Base-by-base conservation (phyloP, 257 asterid species). In the Penstemon newberryi region DNA sequence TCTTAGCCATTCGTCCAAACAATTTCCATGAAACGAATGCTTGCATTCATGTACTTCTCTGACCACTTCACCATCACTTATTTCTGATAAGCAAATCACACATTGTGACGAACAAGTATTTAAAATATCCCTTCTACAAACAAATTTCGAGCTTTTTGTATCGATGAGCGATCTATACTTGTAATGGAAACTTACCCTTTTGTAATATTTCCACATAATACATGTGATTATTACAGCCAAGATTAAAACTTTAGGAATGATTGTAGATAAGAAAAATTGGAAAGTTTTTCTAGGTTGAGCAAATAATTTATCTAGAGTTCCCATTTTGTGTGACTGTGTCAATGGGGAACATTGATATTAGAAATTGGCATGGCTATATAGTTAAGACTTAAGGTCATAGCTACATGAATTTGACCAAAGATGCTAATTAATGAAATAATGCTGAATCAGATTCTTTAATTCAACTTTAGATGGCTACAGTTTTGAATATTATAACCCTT, bases 1-100 rank as follows among this genome's bases (percentile, higher is more conserved):
- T 37, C 25, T 49, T 25, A 65, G 60, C 70, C 70, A 65, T 60
- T 8, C 13, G 60, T 65, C 70, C 9, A 65, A 25, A 8, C 70
- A 65, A 0, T 15, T n/a, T 38, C 60, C 9, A 13, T 65, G 70
- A 13, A 65, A 65, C 4, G 9, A 7, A 38, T 65, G 70, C 46
- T 6, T 7, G 70, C 70, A 65, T 15, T n/a, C 33, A 25, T 25
- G 0, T 3, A 65, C 13, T 60, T 33, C 43, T 36, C 60, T 5
- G 8, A 13, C 70, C 46, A 33, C 60, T 51, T 65, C 60, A 38
- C 60, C 70, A 6, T n/a, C 60, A 4, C 47, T 3, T 3, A 65
- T 11, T 1, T 65, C 70, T 12, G 46, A 11, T 5, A 65, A 51
- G 37, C 70, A 65, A 8, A 65, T 38, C 7, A 33, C 8, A 13